Evolutionary conservation across 306 rosid genomes (phyloP), one percentile per base, ranked within the genome.

Genomic region (Ochetophila trinervis): DNA sequence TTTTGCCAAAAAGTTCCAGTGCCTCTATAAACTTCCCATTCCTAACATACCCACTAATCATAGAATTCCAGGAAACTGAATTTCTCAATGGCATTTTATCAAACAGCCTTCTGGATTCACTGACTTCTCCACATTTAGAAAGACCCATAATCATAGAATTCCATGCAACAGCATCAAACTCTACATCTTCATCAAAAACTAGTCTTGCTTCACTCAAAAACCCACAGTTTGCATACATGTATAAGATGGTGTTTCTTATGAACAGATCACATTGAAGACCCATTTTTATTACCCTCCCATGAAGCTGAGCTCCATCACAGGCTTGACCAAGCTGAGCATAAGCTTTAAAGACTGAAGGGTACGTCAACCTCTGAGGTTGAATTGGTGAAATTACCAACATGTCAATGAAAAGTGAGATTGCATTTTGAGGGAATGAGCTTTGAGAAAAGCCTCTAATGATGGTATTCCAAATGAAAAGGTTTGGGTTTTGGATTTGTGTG

Each of bases 311-410:
- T 49, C 98, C 97, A 66, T 73, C 24, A 47, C 20, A 69, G 27
- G 85, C 88, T 32, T 75, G 70, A 52, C 91, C 87, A 65, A 81
- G 76, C 62, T 79, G 95, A 76, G 86, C 73, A 72, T 79, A 89
- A 18, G 97, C 97, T 75, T 89, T 93, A 56, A 89, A 89, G 65
- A 93, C 82, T 11, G 97, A 93, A 72, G 97, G 98, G 60, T 87
- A 87, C 54, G 94, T 89, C 80, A 86, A 80, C 13, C 62, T 60
- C 0, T 82, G 80, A 2, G 98, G 95, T 56, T 82, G 73, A 64
- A 82, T 51, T 12, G 49, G 23, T 10, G 93, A 83, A 63, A 60
- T 67, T 67, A 77, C 71, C 68, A 92, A 61, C 96, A 93, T 87
- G n/a, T 89, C 76, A 76, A 84, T 54, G 81, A 89, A 89, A 54